Conservation (phyloP, 768 basidiomycete species). For the Cyathus striatus region DNA sequence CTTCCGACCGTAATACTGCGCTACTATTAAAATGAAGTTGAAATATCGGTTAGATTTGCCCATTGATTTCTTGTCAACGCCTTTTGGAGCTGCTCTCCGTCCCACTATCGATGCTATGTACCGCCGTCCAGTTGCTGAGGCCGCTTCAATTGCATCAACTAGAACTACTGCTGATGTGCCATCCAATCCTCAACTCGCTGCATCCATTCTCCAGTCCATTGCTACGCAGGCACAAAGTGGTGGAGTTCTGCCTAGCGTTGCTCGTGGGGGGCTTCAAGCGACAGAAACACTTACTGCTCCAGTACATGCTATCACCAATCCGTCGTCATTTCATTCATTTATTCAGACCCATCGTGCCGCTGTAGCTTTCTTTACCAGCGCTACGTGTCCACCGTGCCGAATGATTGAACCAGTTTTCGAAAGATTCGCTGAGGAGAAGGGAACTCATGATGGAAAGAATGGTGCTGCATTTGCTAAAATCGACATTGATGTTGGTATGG, state of each 20-base stretch:
- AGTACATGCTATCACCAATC: conserved; percentile 70
- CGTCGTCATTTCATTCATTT: conserved; percentile 63
- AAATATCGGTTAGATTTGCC: conserved; percentile 56
- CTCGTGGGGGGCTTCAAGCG: conserved; percentile 14
- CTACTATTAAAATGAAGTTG: too few relatives aligned
- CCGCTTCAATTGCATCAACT: conserved; percentile 24
- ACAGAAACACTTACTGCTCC: conserved; percentile 53
- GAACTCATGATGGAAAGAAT: conserved; percentile 27
- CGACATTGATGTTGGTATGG: conserved; percentile 70
- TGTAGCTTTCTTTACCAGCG: conserved; percentile 78
- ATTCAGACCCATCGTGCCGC: conserved; percentile 65
- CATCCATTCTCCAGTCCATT: conserved; percentile 54
- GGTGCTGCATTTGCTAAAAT: conserved; percentile 80
- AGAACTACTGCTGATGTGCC: conserved; percentile 22
- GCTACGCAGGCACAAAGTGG: conserved; percentile 41
- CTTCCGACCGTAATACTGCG: too few relatives aligned
- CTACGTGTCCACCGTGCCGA: conserved; percentile 72
- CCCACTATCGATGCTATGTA: conserved; percentile 94
- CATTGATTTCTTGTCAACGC: conserved; percentile 82
- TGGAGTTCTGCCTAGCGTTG: conserved; percentile 8
- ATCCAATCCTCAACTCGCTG: conserved; percentile 44
- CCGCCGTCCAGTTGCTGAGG: conserved; percentile 46
- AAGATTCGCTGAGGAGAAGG: conserved; percentile 63
- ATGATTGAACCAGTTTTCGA: conserved; percentile 86
- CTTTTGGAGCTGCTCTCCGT: conserved; percentile 79